These are phyloP conservation scores for Tolypocladium ovalisporum DNA, from an alignment of 2,329 filamentous ascomycete genomes.

Conservation along the genomic window DNA sequence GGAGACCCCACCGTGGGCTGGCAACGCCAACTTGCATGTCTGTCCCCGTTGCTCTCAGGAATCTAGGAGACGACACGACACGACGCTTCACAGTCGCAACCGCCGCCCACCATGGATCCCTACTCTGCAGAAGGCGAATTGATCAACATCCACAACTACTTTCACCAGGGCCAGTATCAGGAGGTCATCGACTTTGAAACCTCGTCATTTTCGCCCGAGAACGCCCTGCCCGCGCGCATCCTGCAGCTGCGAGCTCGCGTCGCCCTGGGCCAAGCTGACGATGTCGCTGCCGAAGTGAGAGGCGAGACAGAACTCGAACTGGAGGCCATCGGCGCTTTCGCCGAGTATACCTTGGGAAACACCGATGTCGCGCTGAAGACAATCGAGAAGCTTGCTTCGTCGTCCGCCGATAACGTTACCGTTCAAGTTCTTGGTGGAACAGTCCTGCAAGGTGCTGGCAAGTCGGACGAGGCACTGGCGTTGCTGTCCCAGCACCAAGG, in stretches of 20 bases:
- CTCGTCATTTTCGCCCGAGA: conserved; percentile 65
- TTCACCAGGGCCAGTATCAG: conserved; percentile 75
- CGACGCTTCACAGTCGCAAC: not conserved
- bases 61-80: not conserved
- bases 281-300: conserved; percentile 59
- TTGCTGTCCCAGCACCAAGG: conserved; percentile 77
- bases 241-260: conserved; percentile 75
- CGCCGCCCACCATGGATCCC: conserved; percentile 48
- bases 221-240: conserved; percentile 64
- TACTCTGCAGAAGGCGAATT: conserved; percentile 62
- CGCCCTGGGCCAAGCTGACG: conserved; percentile 66
- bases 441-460: conserved; percentile 67
- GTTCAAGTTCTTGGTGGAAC: conserved; percentile 79
- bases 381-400: conserved; percentile 56
- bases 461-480: conserved; percentile 74
- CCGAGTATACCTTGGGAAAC: conserved; percentile 52
- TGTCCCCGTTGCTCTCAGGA: not conserved
- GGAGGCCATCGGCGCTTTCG: conserved; percentile 64
- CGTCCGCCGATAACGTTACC: conserved; percentile 59
- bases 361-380: conserved; percentile 49
- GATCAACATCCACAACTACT: conserved; percentile 60
- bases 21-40: conserved; percentile 1
- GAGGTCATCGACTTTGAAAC: conserved; percentile 79
- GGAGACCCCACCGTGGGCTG: conserved; percentile 3
- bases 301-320: conserved; percentile 61